Evolutionary conservation across 805 yeast genomes (phyloP).

Genomic region (Barnettozyma siamensis): DNA sequence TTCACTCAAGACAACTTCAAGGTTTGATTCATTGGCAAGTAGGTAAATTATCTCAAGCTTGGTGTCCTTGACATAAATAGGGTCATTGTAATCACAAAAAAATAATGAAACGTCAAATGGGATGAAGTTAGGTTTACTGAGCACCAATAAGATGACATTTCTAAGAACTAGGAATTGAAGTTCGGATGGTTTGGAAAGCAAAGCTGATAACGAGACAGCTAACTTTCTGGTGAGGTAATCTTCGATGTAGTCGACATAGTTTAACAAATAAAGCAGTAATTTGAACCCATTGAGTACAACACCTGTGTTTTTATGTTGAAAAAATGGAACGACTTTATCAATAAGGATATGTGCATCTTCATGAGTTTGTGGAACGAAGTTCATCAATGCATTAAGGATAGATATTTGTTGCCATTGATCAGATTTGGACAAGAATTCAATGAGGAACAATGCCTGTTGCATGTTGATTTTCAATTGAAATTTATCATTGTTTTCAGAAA

Average conservation of each 20-base stretch:
- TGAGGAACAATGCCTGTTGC: constrained; percentile 38
- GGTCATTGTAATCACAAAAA: constrained; percentile 80
- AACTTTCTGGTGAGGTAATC: constrained; percentile 54
- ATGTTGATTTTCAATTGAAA: constrained; percentile 50
- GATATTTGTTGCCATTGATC: constrained; percentile 68
- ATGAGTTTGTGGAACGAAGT: constrained; percentile 65
- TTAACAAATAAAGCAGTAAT: constrained; percentile 62
- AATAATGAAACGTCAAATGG: constrained; percentile 70
- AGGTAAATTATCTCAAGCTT: constrained; percentile 82
- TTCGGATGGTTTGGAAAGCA: constrained; percentile 74
- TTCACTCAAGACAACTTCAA: constrained; percentile 61
- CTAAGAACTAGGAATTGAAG: constrained; percentile 77
- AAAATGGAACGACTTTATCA: constrained; percentile 58
- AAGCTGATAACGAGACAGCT: constrained; percentile 61
- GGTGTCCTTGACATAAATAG: constrained; percentile 82
- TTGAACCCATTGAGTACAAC: constrained; percentile 76
- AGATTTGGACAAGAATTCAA: constrained; percentile 25
- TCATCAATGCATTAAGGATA: constrained; percentile 57
- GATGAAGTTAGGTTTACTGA: constrained; percentile 57
- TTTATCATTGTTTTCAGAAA: constrained; percentile 51
- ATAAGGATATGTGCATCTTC: constrained; percentile 61
- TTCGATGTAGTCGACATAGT: constrained; percentile 58
- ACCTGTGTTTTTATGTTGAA: constrained; percentile 76
- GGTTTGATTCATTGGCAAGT: constrained; percentile 61
- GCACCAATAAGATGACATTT: constrained; percentile 68